A percentile compares a stretch with the other conserved stretches of the same genome.
phyloP scores from a whole-genome alignment of 768 basidiomycete species.

The Rickenella mellea region DNA sequence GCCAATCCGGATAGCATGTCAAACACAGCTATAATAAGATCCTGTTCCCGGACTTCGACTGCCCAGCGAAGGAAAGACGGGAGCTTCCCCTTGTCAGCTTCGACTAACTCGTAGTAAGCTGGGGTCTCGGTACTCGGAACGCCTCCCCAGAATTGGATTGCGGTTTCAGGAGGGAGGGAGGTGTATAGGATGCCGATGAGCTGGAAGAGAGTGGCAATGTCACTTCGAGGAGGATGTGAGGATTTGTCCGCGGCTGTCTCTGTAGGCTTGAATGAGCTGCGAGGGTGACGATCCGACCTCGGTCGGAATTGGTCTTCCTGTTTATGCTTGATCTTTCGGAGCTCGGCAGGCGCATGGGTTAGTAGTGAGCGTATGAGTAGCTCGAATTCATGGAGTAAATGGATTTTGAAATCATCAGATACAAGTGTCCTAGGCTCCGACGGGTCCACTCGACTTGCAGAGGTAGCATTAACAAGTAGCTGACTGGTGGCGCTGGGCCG shows the following conservation, averaged over 20 bases:
- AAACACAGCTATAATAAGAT: conserved; percentile 72
- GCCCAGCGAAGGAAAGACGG: conserved; percentile 85
- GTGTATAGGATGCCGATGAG: conserved; percentile 78
- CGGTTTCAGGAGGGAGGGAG: conserved; percentile 62
- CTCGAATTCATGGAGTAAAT: conserved; percentile 59
- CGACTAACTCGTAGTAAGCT: conserved; percentile 49
- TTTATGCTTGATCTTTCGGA: conserved; percentile 78
- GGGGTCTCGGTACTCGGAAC: conserved; percentile 34
- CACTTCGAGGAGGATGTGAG: conserved; percentile 52
- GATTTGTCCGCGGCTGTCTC: conserved; percentile 17
- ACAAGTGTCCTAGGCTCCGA: conserved; percentile 29
- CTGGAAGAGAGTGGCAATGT: conserved; percentile 76
- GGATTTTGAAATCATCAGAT: conserved; percentile 40
- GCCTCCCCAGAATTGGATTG: conserved; percentile 81
- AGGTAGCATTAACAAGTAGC: conserved; percentile 19
- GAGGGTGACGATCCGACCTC: conserved; percentile 18
- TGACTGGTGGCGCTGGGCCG: conserved; percentile 1
- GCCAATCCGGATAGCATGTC: conserved; percentile 84
- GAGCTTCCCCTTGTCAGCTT: conserved; percentile 53
- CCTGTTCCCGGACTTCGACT: conserved; percentile 59
- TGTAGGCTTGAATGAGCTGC: conserved; percentile 19
- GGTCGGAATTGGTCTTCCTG: conserved; percentile 67
- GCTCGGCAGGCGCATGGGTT: conserved; percentile 69
- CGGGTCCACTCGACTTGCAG: conserved; percentile 25
- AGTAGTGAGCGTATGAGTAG: conserved; percentile 61